A percentile compares a stretch with the other conserved stretches of the same genome.
Conservation (phyloP, 345 rosid genomes). For the Fremontodendron californicum region DNA sequence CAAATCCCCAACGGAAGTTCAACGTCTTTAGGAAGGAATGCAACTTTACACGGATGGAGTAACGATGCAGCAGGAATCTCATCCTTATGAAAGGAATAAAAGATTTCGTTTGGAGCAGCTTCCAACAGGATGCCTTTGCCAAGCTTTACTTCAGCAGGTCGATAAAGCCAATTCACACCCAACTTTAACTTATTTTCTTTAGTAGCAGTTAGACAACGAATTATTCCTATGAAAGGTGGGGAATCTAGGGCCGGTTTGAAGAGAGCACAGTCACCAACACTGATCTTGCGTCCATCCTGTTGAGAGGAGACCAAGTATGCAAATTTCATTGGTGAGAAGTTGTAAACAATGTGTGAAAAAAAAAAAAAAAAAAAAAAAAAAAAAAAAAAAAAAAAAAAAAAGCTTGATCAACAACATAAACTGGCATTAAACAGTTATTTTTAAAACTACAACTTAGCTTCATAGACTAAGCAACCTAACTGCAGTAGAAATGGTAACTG, state of each 20-base stretch:
- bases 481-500: not conserved
- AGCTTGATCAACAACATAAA: not conserved
- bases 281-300: slow-evolving; percentile 81
- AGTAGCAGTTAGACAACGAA: slow-evolving; percentile 45
- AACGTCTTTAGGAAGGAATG: slow-evolving; percentile 79
- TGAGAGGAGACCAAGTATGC: not conserved
- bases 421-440: not conserved
- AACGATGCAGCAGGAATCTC: slow-evolving; percentile 80
- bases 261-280: slow-evolving; percentile 89
- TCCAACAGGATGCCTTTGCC: slow-evolving; percentile 80
- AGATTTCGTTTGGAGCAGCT: slow-evolving; percentile 87
- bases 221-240: slow-evolving; percentile 81
- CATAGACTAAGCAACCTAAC: not conserved
- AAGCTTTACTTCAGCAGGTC: slow-evolving; percentile 75
- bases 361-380: not conserved
- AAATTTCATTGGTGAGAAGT: not conserved
- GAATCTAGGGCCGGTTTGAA: slow-evolving; percentile 77
- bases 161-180: slow-evolving; percentile 84
- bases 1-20: slow-evolving; percentile 70
- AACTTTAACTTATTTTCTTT: slow-evolving; percentile 52
- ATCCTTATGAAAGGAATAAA: slow-evolving; percentile 94
- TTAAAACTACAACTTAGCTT: not conserved
- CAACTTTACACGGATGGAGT: slow-evolving; percentile 93
- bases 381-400: not conserved
- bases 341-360: not conserved